Conservation (phyloP, 192 early-diverging fungal genomes). For the Dispira simplex region DNA sequence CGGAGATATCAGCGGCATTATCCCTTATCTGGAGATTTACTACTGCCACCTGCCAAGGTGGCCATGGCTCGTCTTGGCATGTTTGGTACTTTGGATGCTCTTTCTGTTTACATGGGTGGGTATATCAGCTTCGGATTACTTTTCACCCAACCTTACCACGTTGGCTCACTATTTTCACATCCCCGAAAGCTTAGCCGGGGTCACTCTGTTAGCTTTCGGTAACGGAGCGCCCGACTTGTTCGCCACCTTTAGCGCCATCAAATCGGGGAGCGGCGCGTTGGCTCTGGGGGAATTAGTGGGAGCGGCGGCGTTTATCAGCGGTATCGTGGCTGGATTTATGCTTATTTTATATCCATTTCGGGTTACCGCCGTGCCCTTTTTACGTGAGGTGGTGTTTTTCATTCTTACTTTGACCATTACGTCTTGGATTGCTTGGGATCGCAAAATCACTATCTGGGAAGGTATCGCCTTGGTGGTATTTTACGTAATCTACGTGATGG, state of each 20-base stretch:
- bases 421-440: constrained; percentile 16
- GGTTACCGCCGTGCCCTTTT: constrained; percentile 46
- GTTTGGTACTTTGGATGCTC: constrained; percentile 47
- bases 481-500: constrained; percentile 23
- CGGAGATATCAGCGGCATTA: neutral
- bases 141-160: constrained; percentile 74
- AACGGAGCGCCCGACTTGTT: constrained; percentile 91
- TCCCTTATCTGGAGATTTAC: constrained; percentile 41
- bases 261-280: constrained; percentile 52
- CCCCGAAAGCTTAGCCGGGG: constrained; percentile 72
- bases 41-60: constrained; percentile 26
- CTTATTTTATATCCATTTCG: constrained; percentile 65
- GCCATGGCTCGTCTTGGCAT: constrained; percentile 20
- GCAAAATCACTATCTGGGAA: constrained; percentile 18
- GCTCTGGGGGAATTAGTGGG: constrained; percentile 91
- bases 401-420: constrained; percentile 20
- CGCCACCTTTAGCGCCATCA: constrained; percentile 69
- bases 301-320: constrained; percentile 63
- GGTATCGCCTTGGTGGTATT: constrained; percentile 25
- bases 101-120: constrained; percentile 63
- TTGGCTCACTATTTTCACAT: constrained; percentile 56
- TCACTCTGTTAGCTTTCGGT: constrained; percentile 67
- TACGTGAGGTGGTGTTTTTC: constrained; percentile 74
- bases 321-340: constrained; percentile 73
- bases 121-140: constrained; percentile 69